Conservation (phyloP, 129 eudicot species). For the Tagetes patula region DNA sequence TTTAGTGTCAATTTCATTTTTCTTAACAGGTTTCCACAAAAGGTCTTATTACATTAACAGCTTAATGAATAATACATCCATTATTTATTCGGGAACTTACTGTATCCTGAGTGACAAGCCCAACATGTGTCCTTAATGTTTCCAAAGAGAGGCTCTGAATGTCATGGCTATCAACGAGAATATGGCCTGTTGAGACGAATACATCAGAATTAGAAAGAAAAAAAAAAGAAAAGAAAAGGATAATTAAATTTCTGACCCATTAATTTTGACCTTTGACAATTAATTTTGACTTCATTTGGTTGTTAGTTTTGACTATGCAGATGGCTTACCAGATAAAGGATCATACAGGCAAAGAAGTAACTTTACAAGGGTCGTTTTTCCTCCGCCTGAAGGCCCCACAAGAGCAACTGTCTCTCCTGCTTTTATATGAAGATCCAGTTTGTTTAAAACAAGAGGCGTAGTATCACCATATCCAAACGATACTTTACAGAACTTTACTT, state of each 20-base stretch:
- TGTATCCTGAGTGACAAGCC: conserved; percentile 81
- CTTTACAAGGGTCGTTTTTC: conserved; percentile 83
- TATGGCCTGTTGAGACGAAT: conserved; percentile 50
- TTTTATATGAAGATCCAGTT: conserved; percentile 70
- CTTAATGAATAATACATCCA: conserved; percentile 1
- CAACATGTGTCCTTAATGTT: conserved; percentile 73
- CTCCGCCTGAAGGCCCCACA: conserved; percentile 99
- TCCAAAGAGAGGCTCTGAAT: conserved; percentile 54
- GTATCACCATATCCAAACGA: conserved; percentile 65
- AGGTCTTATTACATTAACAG: background rate
- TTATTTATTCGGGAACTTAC: conserved; percentile 42
- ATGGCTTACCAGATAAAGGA: conserved; percentile 64
- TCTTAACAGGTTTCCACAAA: background rate
- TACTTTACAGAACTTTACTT: conserved; percentile 58
- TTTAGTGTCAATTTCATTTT: background rate
- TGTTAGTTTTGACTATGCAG: background rate
- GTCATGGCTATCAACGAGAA: conserved; percentile 62
- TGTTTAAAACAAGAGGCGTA: conserved; percentile 52
- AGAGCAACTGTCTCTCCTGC: conserved; percentile 94
- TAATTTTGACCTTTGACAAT: background rate
- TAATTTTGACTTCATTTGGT: background rate
- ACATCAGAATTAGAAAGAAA: background rate
- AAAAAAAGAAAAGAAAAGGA: background rate
- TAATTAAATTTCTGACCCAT: background rate
- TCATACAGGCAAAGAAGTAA: conserved; percentile 94